Percentiles rank a stretch among this genome's conserved stretches.
phyloP scores from a whole-genome alignment of 1,139 yeast species.

The Hyphopichia buzzinii region DNA sequence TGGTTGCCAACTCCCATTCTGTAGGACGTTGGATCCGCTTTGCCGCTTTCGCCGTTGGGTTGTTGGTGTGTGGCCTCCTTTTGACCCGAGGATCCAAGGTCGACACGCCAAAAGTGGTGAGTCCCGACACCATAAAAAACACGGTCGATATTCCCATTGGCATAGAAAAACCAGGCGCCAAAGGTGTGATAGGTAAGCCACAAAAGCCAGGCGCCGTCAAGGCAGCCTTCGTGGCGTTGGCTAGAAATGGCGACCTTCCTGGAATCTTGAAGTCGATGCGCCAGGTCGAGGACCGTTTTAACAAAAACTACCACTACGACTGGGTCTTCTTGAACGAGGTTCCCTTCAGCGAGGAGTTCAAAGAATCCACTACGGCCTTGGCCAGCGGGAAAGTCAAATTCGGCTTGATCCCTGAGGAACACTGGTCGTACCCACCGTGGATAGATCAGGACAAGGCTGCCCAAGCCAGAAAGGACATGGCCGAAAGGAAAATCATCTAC shows the following conservation, averaged over 20 bases:
- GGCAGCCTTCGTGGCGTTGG: conserved; percentile 47
- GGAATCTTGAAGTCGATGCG: conserved; percentile 39
- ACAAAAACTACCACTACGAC: conserved; percentile 40
- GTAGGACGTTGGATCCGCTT: neutral
- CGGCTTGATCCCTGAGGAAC: conserved; percentile 23
- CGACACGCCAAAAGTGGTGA: neutral
- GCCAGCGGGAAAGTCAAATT: conserved; percentile 1
- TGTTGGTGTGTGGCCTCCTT: neutral
- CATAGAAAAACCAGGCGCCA: too few species aligned
- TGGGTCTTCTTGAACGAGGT: conserved; percentile 49
- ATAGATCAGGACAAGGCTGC: conserved; percentile 61
- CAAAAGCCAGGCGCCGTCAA: too few species aligned
- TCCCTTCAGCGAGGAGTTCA: conserved; percentile 41
- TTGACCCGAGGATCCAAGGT: neutral
- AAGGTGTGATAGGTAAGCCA: too few species aligned
- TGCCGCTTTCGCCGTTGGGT: neutral
- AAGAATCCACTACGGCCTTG: conserved; percentile 20
- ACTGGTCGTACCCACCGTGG: conserved; percentile 54
- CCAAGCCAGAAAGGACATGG: conserved; percentile 48
- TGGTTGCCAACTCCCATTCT: neutral
- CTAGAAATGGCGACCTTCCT: conserved; percentile 40
- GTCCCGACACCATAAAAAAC: too few species aligned
- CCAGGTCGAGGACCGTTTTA: conserved; percentile 46
- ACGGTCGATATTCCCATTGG: too few species aligned
- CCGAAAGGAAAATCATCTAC: conserved; percentile 52